phyloP scores from a whole-genome alignment of 129 eudicot species.

The Rutidosis leptorrhynchoides region DNA sequence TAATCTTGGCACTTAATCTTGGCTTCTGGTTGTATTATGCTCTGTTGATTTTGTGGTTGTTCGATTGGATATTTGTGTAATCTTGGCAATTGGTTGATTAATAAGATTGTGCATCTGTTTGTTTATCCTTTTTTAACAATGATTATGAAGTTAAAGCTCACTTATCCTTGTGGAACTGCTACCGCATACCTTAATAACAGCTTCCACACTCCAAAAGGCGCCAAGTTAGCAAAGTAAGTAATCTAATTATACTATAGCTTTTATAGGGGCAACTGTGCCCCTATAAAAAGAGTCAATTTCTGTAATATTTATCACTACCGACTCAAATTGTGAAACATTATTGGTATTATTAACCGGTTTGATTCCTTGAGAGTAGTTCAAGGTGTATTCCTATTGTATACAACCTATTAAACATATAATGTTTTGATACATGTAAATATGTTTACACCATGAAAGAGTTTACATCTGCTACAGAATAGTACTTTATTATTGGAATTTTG shows the following conservation, averaged over 20 bases:
- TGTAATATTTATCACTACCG: neutral
- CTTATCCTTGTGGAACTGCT: slow-evolving; percentile 65
- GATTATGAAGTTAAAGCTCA: slow-evolving; percentile 49
- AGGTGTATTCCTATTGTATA: neutral
- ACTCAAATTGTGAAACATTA: neutral
- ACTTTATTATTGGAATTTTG: neutral
- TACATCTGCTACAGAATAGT: neutral
- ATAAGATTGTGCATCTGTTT: no score
- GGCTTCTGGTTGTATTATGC: no score
- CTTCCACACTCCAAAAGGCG: slow-evolving; percentile 57
- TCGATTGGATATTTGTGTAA: no score
- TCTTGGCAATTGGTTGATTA: no score
- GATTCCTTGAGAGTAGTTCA: neutral
- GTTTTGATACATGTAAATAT: neutral
- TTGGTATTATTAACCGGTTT: neutral
- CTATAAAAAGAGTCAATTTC: neutral
- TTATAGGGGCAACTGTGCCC: neutral
- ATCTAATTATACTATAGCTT: neutral
- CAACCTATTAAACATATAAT: neutral
- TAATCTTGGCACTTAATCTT: no score
- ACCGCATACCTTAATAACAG: slow-evolving; percentile 59
- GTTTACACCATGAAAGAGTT: neutral
- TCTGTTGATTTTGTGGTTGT: no score
- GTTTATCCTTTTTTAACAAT: no score
- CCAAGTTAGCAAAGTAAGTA: slow-evolving; percentile 53